Conservation (phyloP, 2,329 filamentous ascomycete species). For the Metarhizium brunneum region DNA sequence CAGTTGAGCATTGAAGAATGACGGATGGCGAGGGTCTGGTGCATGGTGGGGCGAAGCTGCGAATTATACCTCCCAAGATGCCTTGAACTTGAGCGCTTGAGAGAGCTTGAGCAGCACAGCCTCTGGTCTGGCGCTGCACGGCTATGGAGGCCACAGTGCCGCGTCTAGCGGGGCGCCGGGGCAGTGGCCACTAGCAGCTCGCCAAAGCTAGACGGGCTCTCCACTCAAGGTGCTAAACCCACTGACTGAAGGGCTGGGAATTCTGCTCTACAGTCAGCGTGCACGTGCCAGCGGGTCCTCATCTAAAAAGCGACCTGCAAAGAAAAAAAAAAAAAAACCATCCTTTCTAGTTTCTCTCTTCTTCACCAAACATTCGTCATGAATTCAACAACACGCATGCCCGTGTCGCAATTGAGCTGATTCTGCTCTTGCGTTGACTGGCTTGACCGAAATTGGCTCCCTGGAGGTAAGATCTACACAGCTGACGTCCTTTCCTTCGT, state of each 20-base stretch:
- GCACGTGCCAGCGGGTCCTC: neutral
- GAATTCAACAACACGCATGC: neutral
- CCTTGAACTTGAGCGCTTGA: no score
- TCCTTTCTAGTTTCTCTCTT: neutral
- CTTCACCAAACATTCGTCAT: neutral
- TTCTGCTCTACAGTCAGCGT: neutral
- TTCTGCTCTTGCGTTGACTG: neutral
- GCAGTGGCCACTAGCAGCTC: neutral
- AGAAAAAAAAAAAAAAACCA: neutral
- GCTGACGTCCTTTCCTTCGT: neutral
- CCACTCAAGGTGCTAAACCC: neutral
- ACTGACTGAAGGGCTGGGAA: no score
- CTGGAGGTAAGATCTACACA: neutral
- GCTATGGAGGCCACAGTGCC: neutral
- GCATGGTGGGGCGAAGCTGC: constrained; percentile 1
- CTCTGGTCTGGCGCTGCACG: neutral
- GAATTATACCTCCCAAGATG: neutral
- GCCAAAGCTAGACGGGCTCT: neutral
- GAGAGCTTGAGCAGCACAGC: no score
- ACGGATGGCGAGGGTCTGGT: no score
- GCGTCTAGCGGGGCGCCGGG: neutral
- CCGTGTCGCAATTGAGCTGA: neutral
- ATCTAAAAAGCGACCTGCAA: neutral
- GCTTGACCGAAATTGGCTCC: neutral
- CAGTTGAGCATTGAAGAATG: neutral